A percentile compares a stretch with the other conserved stretches of the same genome.
These are phyloP conservation scores for Thamnidium elegans DNA, from an alignment of 192 early-diverging fungal genomes.

Conservation along the genomic window DNA sequence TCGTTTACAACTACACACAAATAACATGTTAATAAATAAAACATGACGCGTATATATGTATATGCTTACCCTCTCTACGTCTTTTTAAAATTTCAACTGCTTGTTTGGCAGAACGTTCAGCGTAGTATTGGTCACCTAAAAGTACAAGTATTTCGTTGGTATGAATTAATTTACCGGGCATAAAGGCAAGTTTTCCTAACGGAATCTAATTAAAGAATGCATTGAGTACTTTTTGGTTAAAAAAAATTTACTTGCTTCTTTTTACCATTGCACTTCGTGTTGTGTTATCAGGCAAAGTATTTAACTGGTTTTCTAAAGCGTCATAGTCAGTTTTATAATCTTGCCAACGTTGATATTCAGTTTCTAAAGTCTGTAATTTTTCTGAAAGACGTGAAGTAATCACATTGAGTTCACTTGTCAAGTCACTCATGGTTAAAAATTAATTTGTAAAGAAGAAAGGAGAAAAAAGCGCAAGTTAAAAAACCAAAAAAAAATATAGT, in stretches of 20 bases:
- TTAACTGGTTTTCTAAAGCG: constrained; percentile 44
- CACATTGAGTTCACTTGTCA: neutral
- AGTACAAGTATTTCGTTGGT: constrained; percentile 90
- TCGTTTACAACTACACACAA: constrained; percentile 42
- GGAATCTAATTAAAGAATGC: constrained; percentile 56
- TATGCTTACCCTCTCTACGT: constrained; percentile 58
- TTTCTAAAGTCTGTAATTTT: constrained; percentile 10
- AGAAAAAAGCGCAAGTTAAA: no score
- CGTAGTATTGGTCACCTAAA: constrained; percentile 94
- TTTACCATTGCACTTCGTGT: constrained; percentile 54
- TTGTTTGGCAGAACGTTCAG: constrained; percentile 71
- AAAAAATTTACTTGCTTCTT: neutral
- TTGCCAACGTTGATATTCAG: constrained; percentile 45
- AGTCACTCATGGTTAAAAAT: neutral
- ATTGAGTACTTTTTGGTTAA: neutral
- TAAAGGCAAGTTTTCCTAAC: constrained; percentile 83
- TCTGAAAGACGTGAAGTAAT: constrained; percentile 5
- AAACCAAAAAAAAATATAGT: neutral
- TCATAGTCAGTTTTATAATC: constrained; percentile 56
- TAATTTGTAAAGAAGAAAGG: no score
- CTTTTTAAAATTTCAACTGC: constrained; percentile 72
- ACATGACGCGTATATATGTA: neutral
- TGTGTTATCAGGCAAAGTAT: constrained; percentile 45
- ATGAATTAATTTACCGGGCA: constrained; percentile 80
- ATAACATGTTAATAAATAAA: neutral